These are phyloP conservation scores for Lolium rigidum DNA, from an alignment of 176 grass and related monocot genomes.

Conservation along the genomic window DNA sequence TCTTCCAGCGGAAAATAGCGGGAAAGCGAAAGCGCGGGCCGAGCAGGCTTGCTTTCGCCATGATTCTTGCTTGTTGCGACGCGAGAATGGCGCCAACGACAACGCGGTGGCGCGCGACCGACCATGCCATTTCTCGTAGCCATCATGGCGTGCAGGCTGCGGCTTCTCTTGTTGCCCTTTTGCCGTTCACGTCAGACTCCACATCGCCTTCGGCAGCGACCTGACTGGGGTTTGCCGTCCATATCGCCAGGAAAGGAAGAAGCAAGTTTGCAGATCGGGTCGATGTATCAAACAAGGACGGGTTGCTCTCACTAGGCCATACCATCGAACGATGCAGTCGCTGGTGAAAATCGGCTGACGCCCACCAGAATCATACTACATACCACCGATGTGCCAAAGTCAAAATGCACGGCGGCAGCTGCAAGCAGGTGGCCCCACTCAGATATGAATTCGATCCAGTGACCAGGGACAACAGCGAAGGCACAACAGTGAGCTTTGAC, in stretches of 20 bases:
- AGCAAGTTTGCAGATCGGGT: neutral
- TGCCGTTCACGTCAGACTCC: neutral
- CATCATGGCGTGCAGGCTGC: neutral
- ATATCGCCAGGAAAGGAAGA: neutral
- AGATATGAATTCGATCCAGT: neutral
- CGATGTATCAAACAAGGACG: neutral
- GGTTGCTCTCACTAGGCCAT: conserved; percentile 18
- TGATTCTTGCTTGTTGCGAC: neutral
- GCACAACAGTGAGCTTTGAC: neutral
- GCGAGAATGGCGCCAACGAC: neutral
- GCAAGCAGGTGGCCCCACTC: too few species aligned
- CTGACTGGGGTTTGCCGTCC: neutral
- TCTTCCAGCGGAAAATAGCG: neutral
- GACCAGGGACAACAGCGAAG: neutral
- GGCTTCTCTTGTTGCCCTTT: neutral
- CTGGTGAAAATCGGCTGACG: conserved; percentile 42
- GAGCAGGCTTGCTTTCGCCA: neutral
- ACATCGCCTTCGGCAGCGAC: neutral
- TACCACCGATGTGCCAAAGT: too few species aligned
- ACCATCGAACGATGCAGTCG: conserved; percentile 18
- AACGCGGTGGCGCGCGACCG: neutral
- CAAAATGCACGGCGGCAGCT: too few species aligned
- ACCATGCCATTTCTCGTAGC: conserved; percentile 30
- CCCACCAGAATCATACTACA: conserved; percentile 68
- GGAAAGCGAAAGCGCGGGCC: conserved; percentile 32